Base-by-base conservation (phyloP, 805 yeast species). In the Lipomyces yamanashiensis region DNA sequence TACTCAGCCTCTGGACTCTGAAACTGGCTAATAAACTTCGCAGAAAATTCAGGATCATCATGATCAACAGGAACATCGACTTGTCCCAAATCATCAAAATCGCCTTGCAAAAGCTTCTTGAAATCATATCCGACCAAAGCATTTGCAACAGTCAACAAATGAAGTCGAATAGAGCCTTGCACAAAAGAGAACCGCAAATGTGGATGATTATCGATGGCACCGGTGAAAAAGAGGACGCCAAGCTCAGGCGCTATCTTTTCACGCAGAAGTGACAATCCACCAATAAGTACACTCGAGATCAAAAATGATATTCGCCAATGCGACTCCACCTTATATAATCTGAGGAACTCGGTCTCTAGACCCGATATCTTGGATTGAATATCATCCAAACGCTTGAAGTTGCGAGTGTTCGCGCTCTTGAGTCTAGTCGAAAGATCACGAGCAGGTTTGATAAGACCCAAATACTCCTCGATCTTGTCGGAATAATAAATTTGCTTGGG, bases 181-280 rank as follows among this genome's bases (percentile, higher is more conserved):
- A 87, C 75, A 19, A 89, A 86, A 43, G 84, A 73, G 60, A 85
- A 81, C 1, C 89, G 79, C 51, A 90, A 76, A 1, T 81, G 75
- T 0, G 97, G 96, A 73, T 90, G 96, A 23, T 84, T 63, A 56
- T 67, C 61, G 21, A 74, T 71, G 53, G 67, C 64, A 5, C 74
- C 75, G 7, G 63, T 58, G 21, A 70, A 36, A 17, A 57, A 23
- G 7, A 59, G 15, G 9, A 17, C 45, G 13, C 58, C 64, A 7
- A 67, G 17, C 7, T 67, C 59, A 4, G 57, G 55, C 13, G 62
- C 34, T 7, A 48, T 37, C 13, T 28, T 43, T 9, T 70, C 68
- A 23, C 59, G 57, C 28, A 28, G 54, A 12, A 41, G 17, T 3
- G 39, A 36, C 8, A 59, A 5, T n/a, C 58, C 59, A 23, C 56